Evolutionary conservation across 2,329 filamentous ascomycete genomes (phyloP).

Genomic region (Ophiobolus disseminans): DNA sequence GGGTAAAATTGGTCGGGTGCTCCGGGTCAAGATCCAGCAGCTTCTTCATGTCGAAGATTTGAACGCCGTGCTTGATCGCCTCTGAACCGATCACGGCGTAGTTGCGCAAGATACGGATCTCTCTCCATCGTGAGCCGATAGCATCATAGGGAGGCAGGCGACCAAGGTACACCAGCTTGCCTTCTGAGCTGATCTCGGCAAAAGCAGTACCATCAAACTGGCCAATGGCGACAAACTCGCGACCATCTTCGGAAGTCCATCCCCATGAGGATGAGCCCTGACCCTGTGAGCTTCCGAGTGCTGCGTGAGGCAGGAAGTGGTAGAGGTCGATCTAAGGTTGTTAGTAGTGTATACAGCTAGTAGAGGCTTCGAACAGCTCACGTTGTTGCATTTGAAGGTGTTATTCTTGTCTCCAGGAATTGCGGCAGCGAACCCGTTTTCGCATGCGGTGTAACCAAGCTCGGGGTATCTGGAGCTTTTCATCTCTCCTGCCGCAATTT

Average conservation of each 20-base stretch:
- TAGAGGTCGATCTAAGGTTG: conserved; percentile 57
- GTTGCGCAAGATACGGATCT: conserved; percentile 53
- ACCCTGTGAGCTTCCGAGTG: conserved; percentile 55
- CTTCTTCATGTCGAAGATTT: conserved; percentile 67
- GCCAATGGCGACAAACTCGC: conserved; percentile 61
- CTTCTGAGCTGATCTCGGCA: conserved; percentile 51
- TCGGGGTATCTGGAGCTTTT: conserved; percentile 37
- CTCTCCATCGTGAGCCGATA: conserved; percentile 57
- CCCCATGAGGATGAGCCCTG: conserved; percentile 58
- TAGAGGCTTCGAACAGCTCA: conserved; percentile 13
- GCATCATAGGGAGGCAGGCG: conserved; percentile 56
- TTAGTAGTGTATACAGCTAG: conserved; percentile 11
- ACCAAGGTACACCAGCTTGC: conserved; percentile 59
- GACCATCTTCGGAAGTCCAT: conserved; percentile 58
- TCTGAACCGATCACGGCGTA: conserved; percentile 48
- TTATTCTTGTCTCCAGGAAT: conserved; percentile 44
- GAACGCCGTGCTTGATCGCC: conserved; percentile 58
- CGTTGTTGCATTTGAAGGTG: conserved; percentile 48
- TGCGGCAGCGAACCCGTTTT: conserved; percentile 41
- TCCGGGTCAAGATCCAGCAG: conserved; percentile 32
- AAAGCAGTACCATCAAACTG: conserved; percentile 50
- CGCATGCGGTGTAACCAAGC: conserved; percentile 39
- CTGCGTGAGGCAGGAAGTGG: conserved; percentile 61
- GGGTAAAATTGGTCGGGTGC: conserved; percentile 33
- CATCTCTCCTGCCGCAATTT: conserved; percentile 34